These are phyloP conservation scores for Globisporangium takayamanum DNA, from an alignment of 352 stramenopile genomes.

Conservation along the genomic window DNA sequence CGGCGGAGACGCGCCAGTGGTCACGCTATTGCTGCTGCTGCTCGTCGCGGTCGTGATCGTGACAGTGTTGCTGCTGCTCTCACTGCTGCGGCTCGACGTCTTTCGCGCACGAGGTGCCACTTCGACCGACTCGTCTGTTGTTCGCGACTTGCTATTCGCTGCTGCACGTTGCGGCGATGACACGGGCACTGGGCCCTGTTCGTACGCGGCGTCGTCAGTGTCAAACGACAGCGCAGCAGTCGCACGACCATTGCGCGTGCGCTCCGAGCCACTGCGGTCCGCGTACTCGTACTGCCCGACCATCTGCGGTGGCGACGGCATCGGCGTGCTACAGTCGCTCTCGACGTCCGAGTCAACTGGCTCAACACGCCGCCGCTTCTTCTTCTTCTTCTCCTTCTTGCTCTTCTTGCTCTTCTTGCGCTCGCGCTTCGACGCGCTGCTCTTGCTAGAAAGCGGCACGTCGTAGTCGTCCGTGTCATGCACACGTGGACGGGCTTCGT, in stretches of 20 bases:
- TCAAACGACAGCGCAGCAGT: conserved; percentile 10
- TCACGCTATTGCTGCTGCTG: no score
- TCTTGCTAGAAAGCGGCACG: neutral
- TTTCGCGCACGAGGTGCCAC: conserved; percentile 6
- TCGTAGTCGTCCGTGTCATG: neutral
- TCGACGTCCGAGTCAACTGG: conserved; percentile 31
- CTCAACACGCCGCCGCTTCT: conserved; percentile 28
- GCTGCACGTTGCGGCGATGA: neutral
- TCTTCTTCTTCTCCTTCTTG: conserved; percentile 51
- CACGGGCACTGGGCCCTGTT: neutral
- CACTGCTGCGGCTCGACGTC: conserved; percentile 1
- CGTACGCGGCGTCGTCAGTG: neutral
- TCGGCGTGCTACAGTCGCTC: conserved; percentile 34
- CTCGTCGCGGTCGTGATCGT: no score
- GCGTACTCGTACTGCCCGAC: conserved; percentile 36
- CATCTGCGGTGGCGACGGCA: conserved; percentile 40
- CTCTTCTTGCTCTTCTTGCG: conserved; percentile 46
- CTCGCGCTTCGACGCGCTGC: conserved; percentile 6
- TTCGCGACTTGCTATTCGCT: neutral
- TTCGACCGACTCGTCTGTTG: neutral
- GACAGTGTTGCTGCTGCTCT: neutral
- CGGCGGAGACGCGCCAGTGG: neutral
- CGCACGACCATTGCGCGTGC: neutral
- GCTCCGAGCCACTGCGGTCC: conserved; percentile 10
- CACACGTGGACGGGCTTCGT: neutral